These are phyloP conservation scores for Saccharum hybrid DNA, from an alignment of 202 grass and related monocot genomes.

Conservation along the genomic window DNA sequence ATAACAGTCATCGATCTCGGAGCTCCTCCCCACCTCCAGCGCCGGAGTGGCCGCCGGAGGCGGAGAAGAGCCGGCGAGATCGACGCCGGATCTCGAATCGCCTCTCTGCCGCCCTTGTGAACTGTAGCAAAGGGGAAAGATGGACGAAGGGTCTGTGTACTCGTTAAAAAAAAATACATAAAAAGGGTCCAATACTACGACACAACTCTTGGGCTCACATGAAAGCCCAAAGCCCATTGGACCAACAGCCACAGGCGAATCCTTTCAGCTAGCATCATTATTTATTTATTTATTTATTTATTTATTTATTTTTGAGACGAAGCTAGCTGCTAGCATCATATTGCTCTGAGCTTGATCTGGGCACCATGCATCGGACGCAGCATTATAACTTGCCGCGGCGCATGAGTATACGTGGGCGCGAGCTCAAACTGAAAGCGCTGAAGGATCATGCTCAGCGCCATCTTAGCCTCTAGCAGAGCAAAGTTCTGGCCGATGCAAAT, in stretches of 20 bases:
- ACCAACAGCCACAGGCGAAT: not conserved
- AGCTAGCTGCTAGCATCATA: slow-evolving; percentile 1
- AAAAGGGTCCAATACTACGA: not conserved
- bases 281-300: too few relatives aligned
- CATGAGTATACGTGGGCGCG: slow-evolving; percentile 55
- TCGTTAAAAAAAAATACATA: too few relatives aligned
- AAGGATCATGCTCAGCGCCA: slow-evolving; percentile 53
- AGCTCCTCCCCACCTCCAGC: too few relatives aligned
- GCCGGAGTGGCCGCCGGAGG: too few relatives aligned
- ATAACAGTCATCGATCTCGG: too few relatives aligned
- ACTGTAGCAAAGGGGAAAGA: too few relatives aligned
- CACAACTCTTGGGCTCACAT: not conserved
- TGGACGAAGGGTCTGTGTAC: too few relatives aligned
- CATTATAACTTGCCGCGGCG: slow-evolving; percentile 36
- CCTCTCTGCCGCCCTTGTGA: too few relatives aligned
- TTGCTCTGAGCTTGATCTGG: slow-evolving; percentile 44
- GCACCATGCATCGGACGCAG: slow-evolving; percentile 57
- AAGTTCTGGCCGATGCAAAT: slow-evolving; percentile 65
- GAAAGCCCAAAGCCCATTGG: not conserved
- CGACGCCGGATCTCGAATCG: too few relatives aligned
- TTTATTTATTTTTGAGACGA: too few relatives aligned
- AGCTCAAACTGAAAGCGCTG: slow-evolving; percentile 60
- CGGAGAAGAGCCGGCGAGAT: too few relatives aligned
- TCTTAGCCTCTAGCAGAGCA: slow-evolving; percentile 58
- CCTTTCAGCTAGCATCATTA: too few relatives aligned